Evolutionary conservation across 169 alveolate genomes (phyloP).

Genomic region (Sarcocystis neurona): DNA sequence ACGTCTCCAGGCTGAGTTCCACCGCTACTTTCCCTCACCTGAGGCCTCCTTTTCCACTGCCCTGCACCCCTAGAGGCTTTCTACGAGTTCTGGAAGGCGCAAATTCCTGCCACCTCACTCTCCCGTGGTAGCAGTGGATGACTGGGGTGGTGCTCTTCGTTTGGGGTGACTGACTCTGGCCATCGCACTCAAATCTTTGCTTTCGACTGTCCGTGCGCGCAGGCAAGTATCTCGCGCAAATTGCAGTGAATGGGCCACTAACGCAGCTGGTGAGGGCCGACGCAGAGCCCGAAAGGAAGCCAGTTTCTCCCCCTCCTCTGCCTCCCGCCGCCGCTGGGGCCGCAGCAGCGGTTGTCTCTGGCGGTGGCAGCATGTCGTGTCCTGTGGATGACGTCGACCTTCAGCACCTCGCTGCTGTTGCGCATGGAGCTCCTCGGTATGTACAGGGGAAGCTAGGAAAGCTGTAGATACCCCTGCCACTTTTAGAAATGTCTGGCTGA

Average conservation of each 20-base stretch:
- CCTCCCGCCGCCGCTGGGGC: background rate
- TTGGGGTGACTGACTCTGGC: too few relatives aligned
- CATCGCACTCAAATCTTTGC: too few relatives aligned
- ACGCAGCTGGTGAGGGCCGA: constrained; percentile 34
- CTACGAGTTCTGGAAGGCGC: too few relatives aligned
- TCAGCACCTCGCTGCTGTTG: background rate
- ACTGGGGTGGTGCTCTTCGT: too few relatives aligned
- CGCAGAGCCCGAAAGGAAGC: background rate
- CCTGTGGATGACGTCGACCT: constrained; percentile 14
- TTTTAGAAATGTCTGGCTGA: too few relatives aligned
- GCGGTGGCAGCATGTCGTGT: constrained; percentile 38
- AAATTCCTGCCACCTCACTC: too few relatives aligned
- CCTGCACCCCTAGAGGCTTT: too few relatives aligned
- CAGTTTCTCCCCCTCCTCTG: constrained; percentile 25
- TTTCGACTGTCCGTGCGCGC: background rate
- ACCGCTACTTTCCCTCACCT: too few relatives aligned
- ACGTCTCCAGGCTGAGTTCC: too few relatives aligned
- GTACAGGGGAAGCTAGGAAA: background rate
- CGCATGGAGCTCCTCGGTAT: constrained; percentile 10
- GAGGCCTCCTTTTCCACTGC: too few relatives aligned
- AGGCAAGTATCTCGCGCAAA: constrained; percentile 38
- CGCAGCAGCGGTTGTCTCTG: background rate
- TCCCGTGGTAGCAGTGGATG: too few relatives aligned
- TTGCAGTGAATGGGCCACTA: constrained; percentile 40
- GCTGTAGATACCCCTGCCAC: too few relatives aligned